Evolutionary conservation across 768 basidiomycete genomes (phyloP), one percentile per base, ranked within the genome.

Genomic region (Trametes punicea): DNA sequence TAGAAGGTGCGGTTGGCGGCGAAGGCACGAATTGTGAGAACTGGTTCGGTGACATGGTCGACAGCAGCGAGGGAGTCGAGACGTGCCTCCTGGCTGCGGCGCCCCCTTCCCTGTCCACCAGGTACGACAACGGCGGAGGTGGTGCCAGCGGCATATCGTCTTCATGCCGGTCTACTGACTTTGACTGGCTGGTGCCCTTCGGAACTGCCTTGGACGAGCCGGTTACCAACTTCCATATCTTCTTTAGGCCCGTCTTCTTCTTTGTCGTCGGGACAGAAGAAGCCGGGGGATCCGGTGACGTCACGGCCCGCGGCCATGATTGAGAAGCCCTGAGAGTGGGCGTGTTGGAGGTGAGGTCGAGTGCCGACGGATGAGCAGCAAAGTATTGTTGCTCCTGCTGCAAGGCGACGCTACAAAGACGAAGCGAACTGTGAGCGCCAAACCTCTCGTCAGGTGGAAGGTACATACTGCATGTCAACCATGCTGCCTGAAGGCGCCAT

Each of bases 381-480:
- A 67, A 52, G 62, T 67, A 60, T 46, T 65, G 61, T 47, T 69
- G 60, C 50, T 91, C 90, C 30, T 83, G 83, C 58, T 91, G 88
- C 39, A 93, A 76, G 47, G 89, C 90, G 64, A 93, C 78, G 65
- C 90, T 93, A 62, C 45, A 59, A 59, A 29, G 21, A 49, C 50
- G 42, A 55, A 33, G 26, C 21, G 45, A 11, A 38, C 50, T 27
- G 57, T 54, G n/a, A 53, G 48, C n/a, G 60, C 47, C 41, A 47
- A 36, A 25, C 23, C 40, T 29, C 48, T 20, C 16, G 23, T 42
- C 34, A 49, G 13, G 21, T 25, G 46, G 52, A 40, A 16, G 8
- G 46, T 21, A 84, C 89, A 60, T 73, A 93, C 90, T 93, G 91
- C 91, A 93, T 93, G 69, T 93, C 88, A 61, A 93, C 73, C 89